Conservation (phyloP, 2,329 filamentous ascomycete genomes). For the Stemphylium lycopersici region DNA sequence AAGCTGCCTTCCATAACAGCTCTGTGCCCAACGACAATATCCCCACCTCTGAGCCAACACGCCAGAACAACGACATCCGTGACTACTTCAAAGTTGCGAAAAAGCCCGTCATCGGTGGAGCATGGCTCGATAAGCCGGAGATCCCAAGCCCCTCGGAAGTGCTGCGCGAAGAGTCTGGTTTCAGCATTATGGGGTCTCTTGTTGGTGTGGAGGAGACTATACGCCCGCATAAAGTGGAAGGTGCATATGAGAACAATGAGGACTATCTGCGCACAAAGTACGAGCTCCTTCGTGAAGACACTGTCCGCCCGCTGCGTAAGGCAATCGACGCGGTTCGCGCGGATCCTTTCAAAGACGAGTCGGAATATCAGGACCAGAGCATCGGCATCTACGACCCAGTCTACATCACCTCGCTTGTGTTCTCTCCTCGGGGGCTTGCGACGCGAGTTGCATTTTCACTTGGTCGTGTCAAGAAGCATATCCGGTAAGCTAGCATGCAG, state of each 20-base stretch:
- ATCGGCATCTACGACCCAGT: conserved; percentile 59
- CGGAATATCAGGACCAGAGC: conserved; percentile 44
- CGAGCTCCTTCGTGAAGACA: conserved; percentile 75
- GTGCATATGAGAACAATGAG: conserved; percentile 65
- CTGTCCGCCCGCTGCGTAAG: conserved; percentile 70
- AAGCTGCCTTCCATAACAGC: not conserved
- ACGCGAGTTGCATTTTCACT: conserved; percentile 74
- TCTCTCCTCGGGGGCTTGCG: conserved; percentile 67
- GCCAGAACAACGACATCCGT: conserved; percentile 33
- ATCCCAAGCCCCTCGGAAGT: conserved; percentile 63
- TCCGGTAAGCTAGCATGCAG: conserved; percentile 50
- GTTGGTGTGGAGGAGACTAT: conserved; percentile 29
- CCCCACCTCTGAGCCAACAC: conserved; percentile 15
- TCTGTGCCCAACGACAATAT: conserved; percentile 19
- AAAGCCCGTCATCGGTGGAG: conserved; percentile 26
- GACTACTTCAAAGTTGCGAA: conserved; percentile 31
- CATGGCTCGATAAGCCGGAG: conserved; percentile 55
- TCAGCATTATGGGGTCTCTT: conserved; percentile 13
- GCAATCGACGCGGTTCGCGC: conserved; percentile 59
- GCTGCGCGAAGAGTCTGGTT: conserved; percentile 17
- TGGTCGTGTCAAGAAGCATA: conserved; percentile 66
- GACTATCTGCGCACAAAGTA: conserved; percentile 78
- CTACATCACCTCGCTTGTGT: conserved; percentile 67
- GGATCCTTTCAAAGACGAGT: conserved; percentile 55
- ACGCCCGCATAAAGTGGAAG: conserved; percentile 45